Percentiles rank a stretch among this genome's conserved stretches.
Conservation (phyloP, 768 basidiomycete genomes). For the Hydnum rufescens region DNA sequence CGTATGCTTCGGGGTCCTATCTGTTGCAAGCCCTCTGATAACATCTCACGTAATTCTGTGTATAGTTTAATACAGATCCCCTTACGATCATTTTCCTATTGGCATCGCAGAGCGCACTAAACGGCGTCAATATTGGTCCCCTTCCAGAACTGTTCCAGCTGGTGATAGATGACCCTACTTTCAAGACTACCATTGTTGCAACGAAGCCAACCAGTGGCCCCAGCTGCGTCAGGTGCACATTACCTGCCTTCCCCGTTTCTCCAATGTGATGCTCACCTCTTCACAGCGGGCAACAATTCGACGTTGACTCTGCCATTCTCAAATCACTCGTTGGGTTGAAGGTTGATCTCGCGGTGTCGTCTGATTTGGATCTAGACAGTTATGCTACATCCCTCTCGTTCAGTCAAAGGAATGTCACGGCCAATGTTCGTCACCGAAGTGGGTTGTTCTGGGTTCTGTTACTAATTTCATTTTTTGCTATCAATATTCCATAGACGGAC, state of each 20-base stretch:
- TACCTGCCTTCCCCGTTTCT: slow-evolving; percentile 5
- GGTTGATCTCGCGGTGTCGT: slow-evolving; percentile 37
- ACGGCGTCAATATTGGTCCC: slow-evolving; percentile 41
- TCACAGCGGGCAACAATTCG: slow-evolving; percentile 42
- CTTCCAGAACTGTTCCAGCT: slow-evolving; percentile 34
- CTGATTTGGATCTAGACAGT: slow-evolving; percentile 40
- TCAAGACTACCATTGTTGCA: slow-evolving; percentile 30
- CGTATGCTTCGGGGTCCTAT: not conserved
- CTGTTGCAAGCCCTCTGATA: too few relatives aligned
- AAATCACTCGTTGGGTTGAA: slow-evolving; percentile 38
- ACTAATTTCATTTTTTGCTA: slow-evolving; percentile 15
- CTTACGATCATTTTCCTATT: slow-evolving; percentile 40
- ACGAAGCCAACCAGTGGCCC: slow-evolving; percentile 28
- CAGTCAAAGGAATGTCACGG: slow-evolving; percentile 32
- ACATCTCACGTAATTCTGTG: slow-evolving; percentile 36
- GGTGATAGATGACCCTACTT: slow-evolving; percentile 29
- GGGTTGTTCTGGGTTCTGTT: not conserved
- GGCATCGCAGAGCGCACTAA: slow-evolving; percentile 28
- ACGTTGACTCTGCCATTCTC: slow-evolving; percentile 39
- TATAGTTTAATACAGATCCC: slow-evolving; percentile 46
- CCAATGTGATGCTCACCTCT: not conserved
- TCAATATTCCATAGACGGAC: slow-evolving; percentile 32
- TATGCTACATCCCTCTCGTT: slow-evolving; percentile 22
- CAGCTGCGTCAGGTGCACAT: slow-evolving; percentile 35
- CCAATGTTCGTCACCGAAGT: slow-evolving; percentile 17